A percentile compares a stretch with the other conserved stretches of the same genome.
Evolutionary conservation across 805 yeast genomes (phyloP).

Genomic region (Saccharomyces paradoxus): DNA sequence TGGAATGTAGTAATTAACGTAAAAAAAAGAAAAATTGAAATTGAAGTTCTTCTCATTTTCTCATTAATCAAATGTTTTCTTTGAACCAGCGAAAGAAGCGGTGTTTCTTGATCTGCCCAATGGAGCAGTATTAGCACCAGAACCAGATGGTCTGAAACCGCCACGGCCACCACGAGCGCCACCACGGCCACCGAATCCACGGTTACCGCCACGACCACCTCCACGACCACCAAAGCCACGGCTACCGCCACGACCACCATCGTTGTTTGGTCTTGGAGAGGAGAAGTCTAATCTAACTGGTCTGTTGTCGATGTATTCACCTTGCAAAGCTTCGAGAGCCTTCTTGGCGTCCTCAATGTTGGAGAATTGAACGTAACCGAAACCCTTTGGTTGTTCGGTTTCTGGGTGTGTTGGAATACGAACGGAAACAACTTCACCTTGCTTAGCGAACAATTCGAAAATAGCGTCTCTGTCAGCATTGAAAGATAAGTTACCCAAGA

Average conservation of each 20-base stretch:
- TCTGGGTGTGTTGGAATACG: constrained; percentile 98
- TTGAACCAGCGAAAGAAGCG: constrained; percentile 73
- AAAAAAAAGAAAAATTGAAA: neutral
- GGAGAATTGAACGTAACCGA: constrained; percentile 92
- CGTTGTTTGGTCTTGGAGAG: constrained; percentile 67
- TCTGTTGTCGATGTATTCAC: constrained; percentile 84
- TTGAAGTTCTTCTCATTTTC: neutral
- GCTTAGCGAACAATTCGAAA: constrained; percentile 61
- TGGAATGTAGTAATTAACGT: neutral
- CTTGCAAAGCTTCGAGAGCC: constrained; percentile 81
- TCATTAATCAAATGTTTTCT: constrained; percentile 67
- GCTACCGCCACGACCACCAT: constrained; percentile 37
- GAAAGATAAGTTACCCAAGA: constrained; percentile 94
- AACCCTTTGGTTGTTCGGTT: constrained; percentile 97
- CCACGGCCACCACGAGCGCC: constrained; percentile 32
- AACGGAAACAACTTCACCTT: constrained; percentile 79
- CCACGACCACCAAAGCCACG: constrained; percentile 36
- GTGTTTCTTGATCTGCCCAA: constrained; percentile 34
- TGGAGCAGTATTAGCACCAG: constrained; percentile 63
- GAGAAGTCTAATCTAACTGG: constrained; percentile 92
- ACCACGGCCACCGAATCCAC: constrained; percentile 22
- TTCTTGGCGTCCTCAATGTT: constrained; percentile 82
- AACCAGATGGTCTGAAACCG: constrained; percentile 35
- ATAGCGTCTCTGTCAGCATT: constrained; percentile 74
- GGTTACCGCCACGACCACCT: constrained; percentile 32